Base-by-base conservation (phyloP, 2,329 filamentous ascomycete genomes). In the Penicillium occitanis region DNA sequence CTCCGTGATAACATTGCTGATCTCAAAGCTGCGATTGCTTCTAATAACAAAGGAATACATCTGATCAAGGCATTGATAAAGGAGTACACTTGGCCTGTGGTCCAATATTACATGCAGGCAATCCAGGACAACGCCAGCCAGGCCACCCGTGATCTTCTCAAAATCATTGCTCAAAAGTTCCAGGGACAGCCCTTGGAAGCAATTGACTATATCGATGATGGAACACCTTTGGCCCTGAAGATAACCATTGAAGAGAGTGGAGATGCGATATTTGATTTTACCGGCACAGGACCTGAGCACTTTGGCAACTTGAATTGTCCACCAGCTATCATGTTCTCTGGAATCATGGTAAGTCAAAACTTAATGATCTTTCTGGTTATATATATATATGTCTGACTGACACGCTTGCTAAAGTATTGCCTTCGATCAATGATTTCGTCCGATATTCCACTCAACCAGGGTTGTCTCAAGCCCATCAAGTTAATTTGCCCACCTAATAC, bases 391-490 rank as follows among this genome's bases (percentile, higher is more conserved):
- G 11, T 40, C 11, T 40, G 13, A 40, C 35, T 40, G 35, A 40
- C 35, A 40, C 11, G 35, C 13, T 40, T 40, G 35, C 35, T 40
- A 11, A 40, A 40, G 35, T 96, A 96, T 82, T 92, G 90, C 71
- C 83, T 96, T 13, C 88, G 92, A 55, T 91, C 89, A 72, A 84
- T 96, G 66, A 92, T 96, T 72, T 88, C 86, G 42, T 87, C 91
- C 69, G 91, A 94, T 70, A 93, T 96, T 17, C 92, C 92, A 0
- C 84, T 96, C 4, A 96, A 96, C 79, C 91, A 96, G 78, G 92
- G 92, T 69, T 96, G 92, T 69, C 82, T 95, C 2, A 87, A 87
- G 61, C 91, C 92, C 0, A 91, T 95, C 71, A 84, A 87, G 63
- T 89, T 95, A 73, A 92, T 94, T 60, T 76, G 76, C 5, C 90